Percentiles rank a stretch among this genome's conserved stretches.
These are phyloP conservation scores for Alectoria sarmentosa DNA, from an alignment of 495 filamentous ascomycete species.

Conservation along the genomic window DNA sequence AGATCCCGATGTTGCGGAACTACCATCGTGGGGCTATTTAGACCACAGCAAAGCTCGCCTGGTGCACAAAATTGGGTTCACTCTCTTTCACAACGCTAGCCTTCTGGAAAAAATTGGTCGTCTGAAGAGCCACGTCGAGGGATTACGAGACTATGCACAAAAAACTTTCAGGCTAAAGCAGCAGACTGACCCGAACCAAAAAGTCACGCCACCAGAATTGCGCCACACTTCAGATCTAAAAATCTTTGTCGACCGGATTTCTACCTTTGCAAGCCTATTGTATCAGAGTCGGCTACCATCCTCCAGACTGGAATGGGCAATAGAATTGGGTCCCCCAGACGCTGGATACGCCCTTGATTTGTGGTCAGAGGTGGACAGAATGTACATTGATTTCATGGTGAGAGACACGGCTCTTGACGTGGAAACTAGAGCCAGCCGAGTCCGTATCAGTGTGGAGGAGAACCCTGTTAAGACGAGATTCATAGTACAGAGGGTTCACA, in stretches of 20 bases:
- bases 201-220: neutral
- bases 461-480: neutral
- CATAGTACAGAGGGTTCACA: neutral
- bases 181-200: neutral
- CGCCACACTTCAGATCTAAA: neutral
- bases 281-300: neutral
- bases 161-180: neutral
- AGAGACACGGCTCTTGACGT: neutral
- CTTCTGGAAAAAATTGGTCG: neutral
- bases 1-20: neutral
- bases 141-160: neutral
- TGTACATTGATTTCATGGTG: neutral
- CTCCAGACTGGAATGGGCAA: neutral
- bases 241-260: neutral
- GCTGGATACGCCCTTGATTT: neutral
- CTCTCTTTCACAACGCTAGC: neutral
- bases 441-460: neutral
- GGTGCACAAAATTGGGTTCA: neutral
- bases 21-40: neutral
- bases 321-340: neutral
- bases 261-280: neutral
- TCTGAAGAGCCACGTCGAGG: neutral
- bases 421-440: neutral
- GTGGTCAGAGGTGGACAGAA: neutral
- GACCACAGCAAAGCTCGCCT: neutral